A percentile compares a stretch with the other conserved stretches of the same genome.
phyloP scores from a whole-genome alignment of 441 rosid genomes.

The Adansonia madagascariensis region DNA sequence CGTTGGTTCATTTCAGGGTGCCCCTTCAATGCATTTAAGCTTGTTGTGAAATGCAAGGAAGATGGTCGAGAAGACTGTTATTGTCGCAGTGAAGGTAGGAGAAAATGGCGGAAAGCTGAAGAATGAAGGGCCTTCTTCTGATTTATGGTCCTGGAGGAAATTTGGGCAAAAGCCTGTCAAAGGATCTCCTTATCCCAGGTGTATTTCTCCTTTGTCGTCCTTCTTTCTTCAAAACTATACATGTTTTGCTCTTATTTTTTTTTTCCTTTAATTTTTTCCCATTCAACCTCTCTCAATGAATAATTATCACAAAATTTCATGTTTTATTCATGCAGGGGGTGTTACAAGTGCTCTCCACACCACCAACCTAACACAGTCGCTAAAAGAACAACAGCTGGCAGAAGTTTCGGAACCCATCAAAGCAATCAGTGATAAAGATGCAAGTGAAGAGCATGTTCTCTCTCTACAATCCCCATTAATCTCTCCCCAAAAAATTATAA shows the following conservation, averaged over 20 bases:
- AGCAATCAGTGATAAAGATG: constrained; percentile 34
- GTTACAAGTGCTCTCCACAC: constrained; percentile 53
- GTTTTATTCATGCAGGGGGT: constrained; percentile 47
- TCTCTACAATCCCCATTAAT: constrained; percentile 48
- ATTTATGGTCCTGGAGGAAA: constrained; percentile 61
- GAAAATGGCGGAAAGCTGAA: constrained; percentile 54
- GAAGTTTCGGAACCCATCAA: constrained; percentile 22
- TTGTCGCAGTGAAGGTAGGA: constrained; percentile 52
- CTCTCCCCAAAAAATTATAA: constrained; percentile 40
- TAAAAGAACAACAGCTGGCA: constrained; percentile 24
- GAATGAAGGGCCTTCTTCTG: constrained; percentile 64
- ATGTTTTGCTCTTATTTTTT: neutral
- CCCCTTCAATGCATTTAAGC: neutral
- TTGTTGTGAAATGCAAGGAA: constrained; percentile 41
- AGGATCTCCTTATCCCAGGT: constrained; percentile 62
- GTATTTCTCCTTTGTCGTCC: neutral
- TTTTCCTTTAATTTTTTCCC: neutral
- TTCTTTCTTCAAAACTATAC: neutral
- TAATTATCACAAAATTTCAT: constrained; percentile 15
- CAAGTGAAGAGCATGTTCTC: constrained; percentile 43
- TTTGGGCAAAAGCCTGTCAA: constrained; percentile 61
- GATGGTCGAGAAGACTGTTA: constrained; percentile 50
- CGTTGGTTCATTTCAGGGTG: constrained; percentile 5
- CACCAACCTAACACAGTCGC: constrained; percentile 25
- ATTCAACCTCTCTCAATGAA: neutral